These are phyloP conservation scores for Leishmania gerbilli DNA, from an alignment of 208 protist species.

Conservation along the genomic window DNA sequence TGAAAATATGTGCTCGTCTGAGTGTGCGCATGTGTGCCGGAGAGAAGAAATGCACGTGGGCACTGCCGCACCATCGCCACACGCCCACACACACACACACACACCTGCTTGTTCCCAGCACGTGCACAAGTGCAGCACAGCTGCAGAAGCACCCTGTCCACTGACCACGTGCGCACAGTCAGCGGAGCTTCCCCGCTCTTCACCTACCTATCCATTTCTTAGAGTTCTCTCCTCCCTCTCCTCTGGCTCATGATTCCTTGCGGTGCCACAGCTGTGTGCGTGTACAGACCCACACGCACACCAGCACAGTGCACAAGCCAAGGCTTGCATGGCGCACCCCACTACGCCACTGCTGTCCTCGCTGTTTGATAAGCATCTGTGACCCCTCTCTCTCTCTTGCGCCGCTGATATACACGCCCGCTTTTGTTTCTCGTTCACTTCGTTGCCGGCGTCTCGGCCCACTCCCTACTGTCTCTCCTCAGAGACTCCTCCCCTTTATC, in stretches of 20 bases:
- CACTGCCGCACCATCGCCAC: background rate
- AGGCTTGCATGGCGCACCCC: background rate
- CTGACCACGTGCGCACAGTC: background rate
- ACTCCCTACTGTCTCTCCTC: background rate
- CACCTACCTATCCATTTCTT: background rate
- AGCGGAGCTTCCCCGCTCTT: background rate
- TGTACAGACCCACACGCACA: background rate
- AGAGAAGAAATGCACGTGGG: background rate
- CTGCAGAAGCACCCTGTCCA: background rate
- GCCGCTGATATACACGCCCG: background rate
- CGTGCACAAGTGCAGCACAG: background rate
- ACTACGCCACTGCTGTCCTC: background rate
- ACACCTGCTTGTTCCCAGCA: background rate
- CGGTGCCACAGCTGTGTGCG: background rate
- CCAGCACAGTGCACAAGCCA: background rate
- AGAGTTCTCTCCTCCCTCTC: background rate
- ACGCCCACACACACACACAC: background rate
- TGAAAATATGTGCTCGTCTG: background rate
- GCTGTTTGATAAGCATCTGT: background rate
- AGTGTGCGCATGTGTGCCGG: background rate
- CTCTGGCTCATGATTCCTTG: background rate
- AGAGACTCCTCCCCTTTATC: background rate
- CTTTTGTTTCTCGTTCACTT: background rate
- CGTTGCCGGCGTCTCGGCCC: background rate
- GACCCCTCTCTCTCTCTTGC: background rate